These are phyloP conservation scores for Trichophyton benhamiae DNA, from an alignment of 2,329 filamentous ascomycete species.

Conservation along the genomic window DNA sequence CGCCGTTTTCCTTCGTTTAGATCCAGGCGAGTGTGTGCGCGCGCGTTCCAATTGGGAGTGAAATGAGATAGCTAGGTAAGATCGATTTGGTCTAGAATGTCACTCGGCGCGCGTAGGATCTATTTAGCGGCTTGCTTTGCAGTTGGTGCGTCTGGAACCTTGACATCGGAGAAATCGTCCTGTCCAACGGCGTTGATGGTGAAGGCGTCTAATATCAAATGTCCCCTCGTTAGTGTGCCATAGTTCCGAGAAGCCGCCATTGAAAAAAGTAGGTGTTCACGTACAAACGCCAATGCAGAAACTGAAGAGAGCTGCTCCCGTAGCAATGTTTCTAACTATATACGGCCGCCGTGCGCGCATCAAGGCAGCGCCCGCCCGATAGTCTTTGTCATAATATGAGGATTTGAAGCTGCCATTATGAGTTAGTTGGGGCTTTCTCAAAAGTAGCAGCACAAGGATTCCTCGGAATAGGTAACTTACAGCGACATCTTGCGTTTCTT, in stretches of 20 bases:
- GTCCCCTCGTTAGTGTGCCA: not conserved
- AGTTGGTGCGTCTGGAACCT: conserved; percentile 50
- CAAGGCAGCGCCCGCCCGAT: conserved; percentile 75
- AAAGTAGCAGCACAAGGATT: not conserved
- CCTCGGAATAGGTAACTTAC: conserved; percentile 2
- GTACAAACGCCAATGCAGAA: conserved; percentile 80
- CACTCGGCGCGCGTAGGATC: not conserved
- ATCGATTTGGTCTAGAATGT: not conserved
- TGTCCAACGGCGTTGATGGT: conserved; percentile 80
- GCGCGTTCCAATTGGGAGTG: not conserved
- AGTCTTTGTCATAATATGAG: conserved; percentile 84
- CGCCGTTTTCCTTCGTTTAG: not conserved
- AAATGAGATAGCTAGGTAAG: not conserved
- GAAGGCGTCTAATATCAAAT: conserved; percentile 44
- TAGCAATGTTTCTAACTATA: conserved; percentile 75
- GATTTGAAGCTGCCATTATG: conserved; percentile 45
- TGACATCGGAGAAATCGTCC: conserved; percentile 92
- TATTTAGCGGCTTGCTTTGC: conserved; percentile 1
- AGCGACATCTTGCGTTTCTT: conserved; percentile 9
- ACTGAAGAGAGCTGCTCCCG: conserved; percentile 60
- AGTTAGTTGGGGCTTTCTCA: not conserved
- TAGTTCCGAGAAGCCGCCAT: not conserved
- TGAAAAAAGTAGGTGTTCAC: conserved; percentile 28
- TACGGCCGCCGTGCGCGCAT: conserved; percentile 87
- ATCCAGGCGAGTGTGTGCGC: not conserved